A percentile compares a stretch with the other conserved stretches of the same genome.
Conservation (phyloP, 768 basidiomycete species). For the Kwoniella bestiolae region DNA sequence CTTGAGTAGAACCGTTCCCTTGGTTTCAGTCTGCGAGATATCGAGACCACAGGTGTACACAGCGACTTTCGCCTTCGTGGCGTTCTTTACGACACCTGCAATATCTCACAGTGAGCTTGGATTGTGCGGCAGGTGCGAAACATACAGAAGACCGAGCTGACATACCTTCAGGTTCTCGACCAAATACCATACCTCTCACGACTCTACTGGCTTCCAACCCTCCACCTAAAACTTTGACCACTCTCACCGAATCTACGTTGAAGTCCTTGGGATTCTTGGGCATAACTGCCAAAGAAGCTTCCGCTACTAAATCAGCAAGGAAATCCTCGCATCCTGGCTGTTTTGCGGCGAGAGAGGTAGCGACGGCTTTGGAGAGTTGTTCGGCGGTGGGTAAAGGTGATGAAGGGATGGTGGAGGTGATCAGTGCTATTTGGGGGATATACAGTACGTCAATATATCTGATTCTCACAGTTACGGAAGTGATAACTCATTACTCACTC, state of each 20-base stretch:
- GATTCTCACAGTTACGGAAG: not conserved
- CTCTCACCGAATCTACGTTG: conserved; percentile 97
- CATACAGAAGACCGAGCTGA: not conserved
- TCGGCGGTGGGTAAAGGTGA: conserved; percentile 72
- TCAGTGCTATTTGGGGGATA: conserved; percentile 27
- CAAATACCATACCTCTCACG: conserved; percentile 97
- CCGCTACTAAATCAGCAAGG: conserved; percentile 81
- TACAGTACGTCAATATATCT: not conserved
- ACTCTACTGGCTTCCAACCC: conserved; percentile 81
- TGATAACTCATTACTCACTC: conserved; percentile 64
- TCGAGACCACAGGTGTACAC: conserved; percentile 93
- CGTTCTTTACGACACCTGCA: conserved; percentile 79
- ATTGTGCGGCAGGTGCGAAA: not conserved
- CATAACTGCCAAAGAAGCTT: conserved; percentile 92
- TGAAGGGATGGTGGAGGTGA: conserved; percentile 27
- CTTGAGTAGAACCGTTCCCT: conserved; percentile 94
- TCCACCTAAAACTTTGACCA: conserved; percentile 98
- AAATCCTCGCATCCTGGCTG: conserved; percentile 92
- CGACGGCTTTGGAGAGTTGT: conserved; percentile 72
- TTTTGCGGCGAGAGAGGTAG: conserved; percentile 92
- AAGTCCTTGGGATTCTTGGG: conserved; percentile 76
- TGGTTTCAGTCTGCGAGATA: conserved; percentile 95
- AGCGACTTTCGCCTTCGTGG: conserved; percentile 84
- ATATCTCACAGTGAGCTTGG: not conserved
- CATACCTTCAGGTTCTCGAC: conserved; percentile 88